Evolutionary conservation across 2,329 filamentous ascomycete genomes (phyloP), one percentile per base, ranked within the genome.

Genomic region (Beauveria australis): DNA sequence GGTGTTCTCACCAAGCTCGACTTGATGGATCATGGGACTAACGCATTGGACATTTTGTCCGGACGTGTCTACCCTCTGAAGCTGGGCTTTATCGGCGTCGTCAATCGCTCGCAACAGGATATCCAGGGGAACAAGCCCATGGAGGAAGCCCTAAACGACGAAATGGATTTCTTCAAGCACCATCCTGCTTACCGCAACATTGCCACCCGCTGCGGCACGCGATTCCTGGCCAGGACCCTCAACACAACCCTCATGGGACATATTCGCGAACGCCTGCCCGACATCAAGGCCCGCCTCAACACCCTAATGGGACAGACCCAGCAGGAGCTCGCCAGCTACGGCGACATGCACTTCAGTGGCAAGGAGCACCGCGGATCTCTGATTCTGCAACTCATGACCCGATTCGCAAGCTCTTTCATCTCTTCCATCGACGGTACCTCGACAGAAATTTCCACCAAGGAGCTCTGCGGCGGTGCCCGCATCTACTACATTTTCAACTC

Each of bases 401-500:
- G 94, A 46, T 99, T 99, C 70, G 94, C 94, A 10, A 94, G 91
- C 3, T 96, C 92, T 0, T 99, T 99, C 76, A 97, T 97, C 71
- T 93, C 94, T 6, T 97, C 94, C 14, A 99, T 99, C 64, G 94
- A 99, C 71, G 94, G 94, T 79, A 99, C 94, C 8, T 97, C 93
- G 5, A 96, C 92, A 16, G 93, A 99, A 72, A 99, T 99, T 64
- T 97, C 94, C 19, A 99, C 94, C 43, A 97, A 99, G 76, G 94
- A 97, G 76, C 85, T 97, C 12, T 96, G 92, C 69, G 92, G 92
- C 70, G 92, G 92, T 71, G 92, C 92, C 52, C 86, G 93, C 62
- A 97, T 97, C 70, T 97, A 97, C 78, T 97, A 97, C 76, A 97
- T 97, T 67, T 97, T 97, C 82, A 97, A 97, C 77, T 96, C 92